Conservation (phyloP, 2,329 filamentous ascomycete species). For the Monosporascus ibericus region DNA sequence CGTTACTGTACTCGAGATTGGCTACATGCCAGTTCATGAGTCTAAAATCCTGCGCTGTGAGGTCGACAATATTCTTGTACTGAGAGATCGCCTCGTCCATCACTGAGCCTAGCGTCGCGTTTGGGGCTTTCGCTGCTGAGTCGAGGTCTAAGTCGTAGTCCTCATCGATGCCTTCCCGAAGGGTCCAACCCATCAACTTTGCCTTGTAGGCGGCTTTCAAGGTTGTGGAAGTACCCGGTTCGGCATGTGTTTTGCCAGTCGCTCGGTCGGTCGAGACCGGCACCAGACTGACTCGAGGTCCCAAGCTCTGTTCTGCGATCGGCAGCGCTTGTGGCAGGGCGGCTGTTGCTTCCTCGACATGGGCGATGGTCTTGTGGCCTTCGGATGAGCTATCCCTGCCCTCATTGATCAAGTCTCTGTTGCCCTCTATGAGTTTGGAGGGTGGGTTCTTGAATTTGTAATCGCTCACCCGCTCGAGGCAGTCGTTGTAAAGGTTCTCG, state of each 20-base stretch:
- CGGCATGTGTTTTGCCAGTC: slow-evolving; percentile 66
- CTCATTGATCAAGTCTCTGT: slow-evolving; percentile 73
- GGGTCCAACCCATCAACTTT: slow-evolving; percentile 73
- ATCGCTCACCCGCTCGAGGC: slow-evolving; percentile 82
- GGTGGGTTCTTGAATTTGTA: slow-evolving; percentile 76
- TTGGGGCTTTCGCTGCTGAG: slow-evolving; percentile 52
- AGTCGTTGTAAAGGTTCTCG: slow-evolving; percentile 91
- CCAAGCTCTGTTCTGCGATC: slow-evolving; percentile 48
- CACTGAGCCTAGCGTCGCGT: slow-evolving; percentile 79
- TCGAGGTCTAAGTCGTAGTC: slow-evolving; percentile 68
- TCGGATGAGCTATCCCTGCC: slow-evolving; percentile 72
- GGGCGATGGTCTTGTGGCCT: slow-evolving; percentile 63
- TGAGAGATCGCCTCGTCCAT: slow-evolving; percentile 88
- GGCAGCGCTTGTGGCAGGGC: slow-evolving; percentile 50
- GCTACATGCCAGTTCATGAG: slow-evolving; percentile 97
- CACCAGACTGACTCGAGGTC: slow-evolving; percentile 50
- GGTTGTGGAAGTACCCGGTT: slow-evolving; percentile 62
- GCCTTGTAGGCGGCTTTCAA: slow-evolving; percentile 72
- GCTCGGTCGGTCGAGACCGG: slow-evolving; percentile 61
- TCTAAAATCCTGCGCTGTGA: slow-evolving; percentile 81
- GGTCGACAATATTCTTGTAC: slow-evolving; percentile 74
- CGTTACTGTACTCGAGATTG: slow-evolving; percentile 96
- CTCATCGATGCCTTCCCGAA: slow-evolving; percentile 58
- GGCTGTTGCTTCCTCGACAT: slow-evolving; percentile 64
- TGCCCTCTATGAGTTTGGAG: slow-evolving; percentile 70